Evolutionary conservation across 257 asterid genomes (phyloP).

Genomic region (Solanum chmielewskii): DNA sequence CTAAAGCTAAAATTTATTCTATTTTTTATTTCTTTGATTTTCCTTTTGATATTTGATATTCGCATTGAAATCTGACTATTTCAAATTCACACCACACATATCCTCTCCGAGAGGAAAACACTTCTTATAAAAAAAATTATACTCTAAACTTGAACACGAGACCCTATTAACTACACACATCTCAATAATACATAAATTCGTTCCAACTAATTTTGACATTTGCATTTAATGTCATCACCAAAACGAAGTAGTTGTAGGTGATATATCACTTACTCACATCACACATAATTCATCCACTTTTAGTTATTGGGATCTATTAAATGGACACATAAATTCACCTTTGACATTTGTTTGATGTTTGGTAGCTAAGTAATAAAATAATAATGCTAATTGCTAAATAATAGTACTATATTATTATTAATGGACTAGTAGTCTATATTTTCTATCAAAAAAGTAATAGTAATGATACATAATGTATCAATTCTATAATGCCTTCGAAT

Average conservation of each 20-base stretch:
- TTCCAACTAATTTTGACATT: background rate
- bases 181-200: background rate
- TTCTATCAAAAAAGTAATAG: background rate
- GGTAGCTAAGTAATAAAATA: background rate
- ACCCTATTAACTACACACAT: background rate
- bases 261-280: background rate
- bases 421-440: background rate
- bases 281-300: background rate
- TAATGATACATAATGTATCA: background rate
- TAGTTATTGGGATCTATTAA: background rate
- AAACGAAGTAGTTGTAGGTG: background rate
- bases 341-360: no score
- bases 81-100: accelerated
- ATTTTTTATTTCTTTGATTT: background rate
- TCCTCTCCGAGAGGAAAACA: no score
- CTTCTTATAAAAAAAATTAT: no score
- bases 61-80: no score
- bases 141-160: background rate
- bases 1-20: no score
- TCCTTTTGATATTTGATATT: no score
- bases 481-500: background rate
- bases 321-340: background rate
- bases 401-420: background rate
- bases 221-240: background rate
- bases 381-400: background rate